Percentiles rank a stretch among this genome's conserved stretches.
These are phyloP conservation scores for Colletotrichum lentis DNA, from an alignment of 2,329 filamentous ascomycete genomes.

Conservation along the genomic window DNA sequence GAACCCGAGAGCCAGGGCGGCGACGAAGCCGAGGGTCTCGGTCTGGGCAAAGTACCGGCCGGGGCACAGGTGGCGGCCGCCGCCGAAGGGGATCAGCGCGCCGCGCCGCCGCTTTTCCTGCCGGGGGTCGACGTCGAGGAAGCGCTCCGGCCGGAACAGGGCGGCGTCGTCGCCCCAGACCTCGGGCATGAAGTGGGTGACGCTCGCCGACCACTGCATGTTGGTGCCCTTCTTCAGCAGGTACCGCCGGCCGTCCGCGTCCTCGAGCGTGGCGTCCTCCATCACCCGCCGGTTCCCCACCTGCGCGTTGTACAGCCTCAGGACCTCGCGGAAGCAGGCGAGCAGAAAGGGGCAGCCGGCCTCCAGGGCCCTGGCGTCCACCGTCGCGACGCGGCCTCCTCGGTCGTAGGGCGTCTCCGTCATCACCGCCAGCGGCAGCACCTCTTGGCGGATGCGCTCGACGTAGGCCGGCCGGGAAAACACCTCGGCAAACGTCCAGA, in stretches of 20 bases:
- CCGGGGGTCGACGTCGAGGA: conserved; percentile 33
- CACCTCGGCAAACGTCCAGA: too few species aligned
- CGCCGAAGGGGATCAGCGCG: conserved; percentile 46
- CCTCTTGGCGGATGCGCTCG: too few species aligned
- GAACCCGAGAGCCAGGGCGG: conserved; percentile 24
- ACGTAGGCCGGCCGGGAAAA: too few species aligned
- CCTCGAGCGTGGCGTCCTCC: conserved; percentile 48
- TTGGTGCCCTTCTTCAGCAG: conserved; percentile 42
- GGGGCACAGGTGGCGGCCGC: conserved; percentile 47
- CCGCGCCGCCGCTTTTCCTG: conserved; percentile 41
- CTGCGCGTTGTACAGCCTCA: too few species aligned
- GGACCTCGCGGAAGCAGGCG: too few species aligned
- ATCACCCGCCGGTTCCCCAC: conserved; percentile 41
- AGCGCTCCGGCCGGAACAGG: conserved; percentile 42
- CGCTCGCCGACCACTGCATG: conserved; percentile 43
- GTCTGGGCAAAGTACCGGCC: conserved; percentile 46
- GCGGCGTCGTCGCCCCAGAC: conserved; percentile 42
- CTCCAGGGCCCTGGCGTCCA: too few species aligned
- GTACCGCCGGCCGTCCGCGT: conserved; percentile 41
- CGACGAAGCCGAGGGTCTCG: conserved; percentile 43
- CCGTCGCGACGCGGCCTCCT: too few species aligned
- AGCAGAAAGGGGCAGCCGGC: too few species aligned
- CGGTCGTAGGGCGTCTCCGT: too few species aligned
- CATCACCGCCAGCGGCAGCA: too few species aligned
- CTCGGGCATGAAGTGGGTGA: conserved; percentile 39